Base-by-base conservation (phyloP, 768 basidiomycete genomes). In the Leucocoprinus sp. region DNA sequence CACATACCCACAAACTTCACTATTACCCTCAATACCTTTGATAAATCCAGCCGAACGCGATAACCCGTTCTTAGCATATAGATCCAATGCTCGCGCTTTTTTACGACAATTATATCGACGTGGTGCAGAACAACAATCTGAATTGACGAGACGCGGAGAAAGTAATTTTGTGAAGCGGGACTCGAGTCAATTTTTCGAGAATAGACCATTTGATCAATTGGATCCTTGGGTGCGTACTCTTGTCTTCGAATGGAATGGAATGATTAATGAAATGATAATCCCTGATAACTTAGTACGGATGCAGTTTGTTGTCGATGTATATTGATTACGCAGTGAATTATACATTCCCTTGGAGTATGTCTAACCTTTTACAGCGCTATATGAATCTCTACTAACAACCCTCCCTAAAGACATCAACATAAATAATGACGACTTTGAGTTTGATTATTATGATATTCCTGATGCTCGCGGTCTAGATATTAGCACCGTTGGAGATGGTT, bases 261-360 rank as follows among this genome's bases (percentile, higher is more conserved):
- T 37, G 3, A 12, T n/a, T 36, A 9, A 22, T 21, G 35, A 7
- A 1, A 31, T 24, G 5, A 15, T 49, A 18, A 49, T 40, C 9
- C 7, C 41, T 52, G 45, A 45, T 40, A 39, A 14, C 42, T 38
- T 37, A 74, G 79, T 82, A 82, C 37, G 78, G 78, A 4, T 87
- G 85, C 60, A 66, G 76, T 44, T 57, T 85, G 8, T 70, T 75
- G 38, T 74, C 79, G 47, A 76, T 81, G 64, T 72, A 80, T 61
- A 54, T 82, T 24, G 84, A 86, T 60, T 86, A 86, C 52, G 80
- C 83, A 12, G 42, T 77, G 48, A 88, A 87, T 55, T 85, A 69
- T 55, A 82, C 84, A 0, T 77, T 70, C 55, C 84, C 84, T 1
- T 76, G 71, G 72, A 71, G 71, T 76, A 62, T 17, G 69, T 60